Evolutionary conservation across 176 grass and related monocot species (phyloP).

Genomic region (Lolium rigidum): DNA sequence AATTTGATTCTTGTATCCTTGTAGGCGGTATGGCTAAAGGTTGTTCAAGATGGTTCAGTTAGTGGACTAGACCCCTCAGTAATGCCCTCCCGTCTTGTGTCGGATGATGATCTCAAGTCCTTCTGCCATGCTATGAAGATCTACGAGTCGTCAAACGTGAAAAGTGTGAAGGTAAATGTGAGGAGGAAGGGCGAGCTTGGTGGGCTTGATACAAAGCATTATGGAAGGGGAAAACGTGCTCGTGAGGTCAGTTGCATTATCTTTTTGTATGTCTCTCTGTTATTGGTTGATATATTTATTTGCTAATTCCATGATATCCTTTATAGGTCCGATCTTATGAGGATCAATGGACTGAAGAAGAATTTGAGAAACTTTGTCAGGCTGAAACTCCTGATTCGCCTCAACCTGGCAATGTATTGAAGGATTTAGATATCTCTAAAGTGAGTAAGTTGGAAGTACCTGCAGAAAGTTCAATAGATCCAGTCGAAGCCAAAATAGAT

Average conservation of each 20-base stretch:
- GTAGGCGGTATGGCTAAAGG: conserved; percentile 73
- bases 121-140: conserved; percentile 93
- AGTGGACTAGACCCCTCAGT: conserved; percentile 53
- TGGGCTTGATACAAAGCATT: conserved; percentile 81
- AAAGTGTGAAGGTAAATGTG: conserved; percentile 53
- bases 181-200: conserved; percentile 82
- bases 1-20: conserved; percentile 42
- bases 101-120: conserved; percentile 78
- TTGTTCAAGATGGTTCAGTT: conserved; percentile 67
- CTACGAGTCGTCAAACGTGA: conserved; percentile 71
- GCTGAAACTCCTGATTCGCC: conserved; percentile 72
- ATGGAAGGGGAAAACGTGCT: conserved; percentile 98
- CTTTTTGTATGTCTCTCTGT: background rate
- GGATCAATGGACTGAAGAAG: conserved; percentile 99
- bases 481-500: conserved; percentile 35
- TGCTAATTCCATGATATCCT: conserved; percentile 38
- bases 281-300: conserved; percentile 18
- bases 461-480: conserved; percentile 55
- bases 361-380: conserved; percentile 99
- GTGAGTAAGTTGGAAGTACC: conserved; percentile 51
- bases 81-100: conserved; percentile 89
- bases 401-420: conserved; percentile 46
- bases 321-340: conserved; percentile 94
- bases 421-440: conserved; percentile 62
- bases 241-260: conserved; percentile 74